phyloP scores from a whole-genome alignment of 2,329 filamentous ascomycete genomes.

The Trichoderma gracile region DNA sequence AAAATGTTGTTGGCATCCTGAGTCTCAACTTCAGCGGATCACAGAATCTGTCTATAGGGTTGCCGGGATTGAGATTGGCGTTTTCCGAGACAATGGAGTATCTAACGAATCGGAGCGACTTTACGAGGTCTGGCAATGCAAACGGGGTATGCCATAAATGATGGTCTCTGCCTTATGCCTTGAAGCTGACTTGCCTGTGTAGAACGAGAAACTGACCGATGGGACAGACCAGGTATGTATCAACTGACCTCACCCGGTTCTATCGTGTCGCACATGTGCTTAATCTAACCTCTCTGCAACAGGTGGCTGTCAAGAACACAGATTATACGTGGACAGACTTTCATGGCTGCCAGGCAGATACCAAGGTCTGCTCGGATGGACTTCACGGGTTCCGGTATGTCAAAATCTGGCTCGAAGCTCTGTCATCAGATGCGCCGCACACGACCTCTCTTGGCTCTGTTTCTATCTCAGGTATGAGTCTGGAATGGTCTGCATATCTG shows the following conservation, averaged over 20 bases:
- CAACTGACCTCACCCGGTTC: neutral
- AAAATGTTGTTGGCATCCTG: slow-evolving; percentile 48
- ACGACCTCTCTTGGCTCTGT: slow-evolving; percentile 47
- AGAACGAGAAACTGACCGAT: slow-evolving; percentile 13
- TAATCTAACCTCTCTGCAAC: neutral
- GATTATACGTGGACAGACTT: slow-evolving; percentile 49
- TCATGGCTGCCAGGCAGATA: slow-evolving; percentile 46
- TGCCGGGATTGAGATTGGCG: slow-evolving; percentile 47
- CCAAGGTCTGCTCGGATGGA: slow-evolving; percentile 52
- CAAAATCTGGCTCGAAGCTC: slow-evolving; percentile 49
- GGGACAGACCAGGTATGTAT: slow-evolving; percentile 17
- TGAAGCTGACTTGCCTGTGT: neutral
- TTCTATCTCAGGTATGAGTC: slow-evolving; percentile 44
- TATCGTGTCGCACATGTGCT: neutral
- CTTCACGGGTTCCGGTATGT: slow-evolving; percentile 56
- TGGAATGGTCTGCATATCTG: slow-evolving; percentile 48
- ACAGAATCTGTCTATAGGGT: slow-evolving; percentile 30
- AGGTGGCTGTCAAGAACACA: slow-evolving; percentile 42
- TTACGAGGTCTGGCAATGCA: slow-evolving; percentile 48
- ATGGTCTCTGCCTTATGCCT: too few relatives aligned
- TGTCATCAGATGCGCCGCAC: slow-evolving; percentile 47
- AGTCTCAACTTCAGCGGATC: slow-evolving; percentile 36
- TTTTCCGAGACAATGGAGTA: slow-evolving; percentile 53
- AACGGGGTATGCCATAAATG: slow-evolving; percentile 40
- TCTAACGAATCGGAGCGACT: slow-evolving; percentile 48